Conservation (phyloP, 352 stramenopile species). For the Poterioochromonas sp. region DNA sequence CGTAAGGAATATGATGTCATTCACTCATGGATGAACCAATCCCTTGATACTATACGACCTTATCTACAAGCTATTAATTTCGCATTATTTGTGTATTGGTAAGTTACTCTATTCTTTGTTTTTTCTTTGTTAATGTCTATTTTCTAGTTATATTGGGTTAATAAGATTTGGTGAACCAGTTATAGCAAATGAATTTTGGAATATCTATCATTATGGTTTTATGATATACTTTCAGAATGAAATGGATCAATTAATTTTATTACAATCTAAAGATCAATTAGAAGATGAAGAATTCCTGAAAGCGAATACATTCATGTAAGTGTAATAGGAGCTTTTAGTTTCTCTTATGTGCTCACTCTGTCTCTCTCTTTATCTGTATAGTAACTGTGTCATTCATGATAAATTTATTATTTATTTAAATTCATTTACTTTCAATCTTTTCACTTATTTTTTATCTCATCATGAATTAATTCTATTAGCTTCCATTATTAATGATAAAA, state of each 20-base stretch:
- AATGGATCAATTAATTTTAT: neutral
- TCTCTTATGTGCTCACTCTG: neutral
- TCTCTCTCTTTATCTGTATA: neutral
- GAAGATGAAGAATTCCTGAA: neutral
- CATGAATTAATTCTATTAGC: neutral
- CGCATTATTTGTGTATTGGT: neutral
- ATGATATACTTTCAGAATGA: neutral
- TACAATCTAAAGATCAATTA: neutral
- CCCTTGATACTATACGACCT: neutral
- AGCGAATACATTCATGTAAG: constrained; percentile 20
- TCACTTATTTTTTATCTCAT: neutral
- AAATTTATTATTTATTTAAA: neutral
- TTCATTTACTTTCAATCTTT: neutral
- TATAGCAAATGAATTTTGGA: neutral
- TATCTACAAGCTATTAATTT: neutral
- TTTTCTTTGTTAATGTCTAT: neutral
- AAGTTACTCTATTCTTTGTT: neutral
- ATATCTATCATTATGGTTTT: neutral
- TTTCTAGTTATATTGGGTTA: neutral
- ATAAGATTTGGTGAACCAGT: neutral
- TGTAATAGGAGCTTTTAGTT: neutral
- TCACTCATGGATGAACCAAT: no score
- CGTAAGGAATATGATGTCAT: no score
- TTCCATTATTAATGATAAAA: neutral
- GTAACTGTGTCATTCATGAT: neutral